Evolutionary conservation across 495 filamentous ascomycete species (phyloP).

Genomic region (Podospora fimiseda): DNA sequence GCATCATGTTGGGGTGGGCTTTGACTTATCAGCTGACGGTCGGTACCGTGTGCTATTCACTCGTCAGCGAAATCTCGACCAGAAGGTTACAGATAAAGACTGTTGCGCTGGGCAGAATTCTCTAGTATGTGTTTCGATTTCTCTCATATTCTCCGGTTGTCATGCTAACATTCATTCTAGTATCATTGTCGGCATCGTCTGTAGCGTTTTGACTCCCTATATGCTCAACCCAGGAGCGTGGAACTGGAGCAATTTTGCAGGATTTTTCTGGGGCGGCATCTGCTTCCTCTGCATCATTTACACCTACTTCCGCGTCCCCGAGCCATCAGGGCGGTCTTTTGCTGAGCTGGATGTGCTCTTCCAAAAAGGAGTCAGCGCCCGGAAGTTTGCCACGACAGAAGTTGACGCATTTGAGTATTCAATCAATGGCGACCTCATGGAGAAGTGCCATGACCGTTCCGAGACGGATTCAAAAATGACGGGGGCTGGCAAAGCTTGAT

Average conservation of each 20-base stretch:
- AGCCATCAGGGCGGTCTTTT: conserved; percentile 63
- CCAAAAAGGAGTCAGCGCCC: conserved; percentile 55
- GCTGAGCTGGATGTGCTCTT: conserved; percentile 72
- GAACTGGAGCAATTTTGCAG: conserved; percentile 71
- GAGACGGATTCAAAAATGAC: background rate
- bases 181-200: conserved; percentile 64
- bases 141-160: too few species aligned
- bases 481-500: background rate
- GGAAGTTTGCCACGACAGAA: conserved; percentile 59
- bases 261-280: conserved; percentile 74
- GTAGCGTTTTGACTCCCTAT: conserved; percentile 64
- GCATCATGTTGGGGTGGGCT: conserved; percentile 67
- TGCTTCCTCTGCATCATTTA: conserved; percentile 70
- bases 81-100: conserved; percentile 73
- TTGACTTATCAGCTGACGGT: conserved; percentile 70
- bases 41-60: conserved; percentile 71
- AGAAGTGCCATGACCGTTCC: conserved; percentile 34
- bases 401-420: conserved; percentile 63
- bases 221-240: conserved; percentile 70
- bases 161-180: conserved; percentile 23
- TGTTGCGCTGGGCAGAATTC: conserved; percentile 54
- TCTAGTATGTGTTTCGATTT: conserved; percentile 45
- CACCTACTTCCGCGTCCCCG: conserved; percentile 69
- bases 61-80: conserved; percentile 69
- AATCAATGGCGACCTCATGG: conserved; percentile 44